A percentile compares a stretch with the other conserved stretches of the same genome.
These are phyloP conservation scores for Fusarium penzigii DNA, from an alignment of 2,329 filamentous ascomycete species.

Conservation along the genomic window DNA sequence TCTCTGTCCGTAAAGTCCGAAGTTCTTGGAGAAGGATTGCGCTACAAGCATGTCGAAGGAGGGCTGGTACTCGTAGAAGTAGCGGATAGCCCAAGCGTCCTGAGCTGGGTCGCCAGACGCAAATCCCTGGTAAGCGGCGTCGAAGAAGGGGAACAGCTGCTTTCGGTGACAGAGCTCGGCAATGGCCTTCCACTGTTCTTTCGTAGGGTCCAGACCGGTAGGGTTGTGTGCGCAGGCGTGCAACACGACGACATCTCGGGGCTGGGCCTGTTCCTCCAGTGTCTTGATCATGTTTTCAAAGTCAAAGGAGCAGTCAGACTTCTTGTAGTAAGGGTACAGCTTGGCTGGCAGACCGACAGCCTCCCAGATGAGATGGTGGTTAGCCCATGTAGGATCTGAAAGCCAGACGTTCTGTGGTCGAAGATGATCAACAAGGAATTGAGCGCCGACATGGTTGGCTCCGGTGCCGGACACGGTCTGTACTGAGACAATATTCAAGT, in stretches of 20 bases:
- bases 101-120: slow-evolving; percentile 83
- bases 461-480: slow-evolving; percentile 98
- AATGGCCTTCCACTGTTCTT: slow-evolving; percentile 91
- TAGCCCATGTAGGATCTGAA: slow-evolving; percentile 94
- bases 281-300: slow-evolving; percentile 81
- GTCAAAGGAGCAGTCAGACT: slow-evolving; percentile 83
- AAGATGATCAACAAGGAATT: slow-evolving; percentile 92
- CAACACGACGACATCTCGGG: slow-evolving; percentile 81
- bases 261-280: slow-evolving; percentile 65
- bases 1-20: slow-evolving; percentile 96
- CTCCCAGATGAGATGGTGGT: slow-evolving; percentile 96
- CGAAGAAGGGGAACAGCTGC: slow-evolving; percentile 95
- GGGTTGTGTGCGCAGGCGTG: slow-evolving; percentile 98
- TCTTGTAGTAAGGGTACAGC: slow-evolving; percentile 91
- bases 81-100: slow-evolving; percentile 85
- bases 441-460: slow-evolving; percentile 86
- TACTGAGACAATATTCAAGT: slow-evolving; percentile 52
- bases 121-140: slow-evolving; percentile 96
- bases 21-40: slow-evolving; percentile 97
- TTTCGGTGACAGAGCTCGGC: slow-evolving; percentile 72
- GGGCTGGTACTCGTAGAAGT: slow-evolving; percentile 71
- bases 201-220: slow-evolving; percentile 90
- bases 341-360: slow-evolving; percentile 79
- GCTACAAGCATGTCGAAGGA: slow-evolving; percentile 85
- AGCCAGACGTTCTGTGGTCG: slow-evolving; percentile 78